Evolutionary conservation across 768 basidiomycete genomes (phyloP).

Genomic region (Suillus hirtellus): DNA sequence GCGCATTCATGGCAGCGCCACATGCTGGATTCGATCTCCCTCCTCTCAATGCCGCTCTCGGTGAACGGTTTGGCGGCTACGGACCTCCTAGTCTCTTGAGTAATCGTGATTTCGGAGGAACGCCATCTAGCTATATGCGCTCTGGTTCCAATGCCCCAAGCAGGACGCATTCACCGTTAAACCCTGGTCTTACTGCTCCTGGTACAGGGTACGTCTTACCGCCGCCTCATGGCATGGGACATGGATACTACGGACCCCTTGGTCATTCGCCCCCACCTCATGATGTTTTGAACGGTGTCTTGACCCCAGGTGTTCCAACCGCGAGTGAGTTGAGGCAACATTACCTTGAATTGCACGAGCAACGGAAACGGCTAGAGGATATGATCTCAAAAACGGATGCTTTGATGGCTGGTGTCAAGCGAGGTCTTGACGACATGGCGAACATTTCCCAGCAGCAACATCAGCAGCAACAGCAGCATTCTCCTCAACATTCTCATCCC

Average conservation of each 20-base stretch:
- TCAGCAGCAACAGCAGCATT: slow-evolving; percentile 18
- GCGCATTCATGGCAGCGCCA: slow-evolving; percentile 35
- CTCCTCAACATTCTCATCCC: slow-evolving; percentile 24
- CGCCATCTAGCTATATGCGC: slow-evolving; percentile 59
- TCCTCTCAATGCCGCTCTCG: slow-evolving; percentile 48
- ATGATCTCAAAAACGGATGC: slow-evolving; percentile 74
- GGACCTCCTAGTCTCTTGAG: slow-evolving; percentile 34
- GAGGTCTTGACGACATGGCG: slow-evolving; percentile 76
- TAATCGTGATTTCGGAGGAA: slow-evolving; percentile 36
- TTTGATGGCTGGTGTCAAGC: slow-evolving; percentile 69
- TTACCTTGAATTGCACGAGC: slow-evolving; percentile 61
- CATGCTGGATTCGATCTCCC: slow-evolving; percentile 64
- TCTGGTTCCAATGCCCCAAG: slow-evolving; percentile 68
- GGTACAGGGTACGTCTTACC: slow-evolving; percentile 44
- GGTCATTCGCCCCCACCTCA: slow-evolving; percentile 37
- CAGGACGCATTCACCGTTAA: slow-evolving; percentile 70
- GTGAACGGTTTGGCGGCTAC: slow-evolving; percentile 40
- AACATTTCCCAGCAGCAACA: slow-evolving; percentile 30
- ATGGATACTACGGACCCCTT: slow-evolving; percentile 40
- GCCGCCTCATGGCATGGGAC: slow-evolving; percentile 36
- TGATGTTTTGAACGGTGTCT: slow-evolving; percentile 30
- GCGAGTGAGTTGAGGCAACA: slow-evolving; percentile 69
- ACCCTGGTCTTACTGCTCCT: slow-evolving; percentile 42
- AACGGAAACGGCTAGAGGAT: slow-evolving; percentile 67
- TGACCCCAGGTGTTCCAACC: slow-evolving; percentile 40